Evolutionary conservation across 805 yeast species (phyloP).

Genomic region (Candida germanica): DNA sequence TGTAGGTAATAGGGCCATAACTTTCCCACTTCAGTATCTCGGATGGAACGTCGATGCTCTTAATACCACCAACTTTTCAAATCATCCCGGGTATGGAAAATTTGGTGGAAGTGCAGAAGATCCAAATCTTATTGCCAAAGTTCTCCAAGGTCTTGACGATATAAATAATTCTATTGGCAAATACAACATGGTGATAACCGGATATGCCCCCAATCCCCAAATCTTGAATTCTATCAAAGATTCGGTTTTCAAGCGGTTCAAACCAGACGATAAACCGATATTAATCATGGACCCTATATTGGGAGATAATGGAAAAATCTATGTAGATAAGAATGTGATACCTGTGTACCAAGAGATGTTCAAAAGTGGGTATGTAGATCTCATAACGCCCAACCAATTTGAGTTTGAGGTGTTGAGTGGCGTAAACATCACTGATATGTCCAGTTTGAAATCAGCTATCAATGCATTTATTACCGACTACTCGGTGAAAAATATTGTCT

Average conservation of each 20-base stretch:
- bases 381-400: slow-evolving; percentile 73
- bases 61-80: slow-evolving; percentile 64
- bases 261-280: slow-evolving; percentile 32
- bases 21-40: slow-evolving; percentile 60
- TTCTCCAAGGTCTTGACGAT: slow-evolving; percentile 34
- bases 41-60: slow-evolving; percentile 70
- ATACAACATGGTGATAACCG: slow-evolving; percentile 72
- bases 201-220: slow-evolving; percentile 69
- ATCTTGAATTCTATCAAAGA: slow-evolving; percentile 32
- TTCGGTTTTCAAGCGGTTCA: slow-evolving; percentile 20
- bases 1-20: slow-evolving; percentile 66
- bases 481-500: slow-evolving; percentile 49
- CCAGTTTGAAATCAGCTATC: slow-evolving; percentile 38
- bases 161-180: slow-evolving; percentile 24
- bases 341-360: slow-evolving; percentile 52
- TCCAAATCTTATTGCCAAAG: slow-evolving; percentile 24
- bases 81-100: slow-evolving; percentile 69
- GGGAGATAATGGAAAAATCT: slow-evolving; percentile 85
- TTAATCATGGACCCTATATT: slow-evolving; percentile 88
- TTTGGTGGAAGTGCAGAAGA: slow-evolving; percentile 47
- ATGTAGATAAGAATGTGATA: slow-evolving; percentile 60
- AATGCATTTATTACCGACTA: slow-evolving; percentile 40
- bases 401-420: slow-evolving; percentile 64
- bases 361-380: slow-evolving; percentile 37
- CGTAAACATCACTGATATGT: slow-evolving; percentile 35